Base-by-base conservation (phyloP, 257 asterid genomes). In the Coffea canephora region DNA sequence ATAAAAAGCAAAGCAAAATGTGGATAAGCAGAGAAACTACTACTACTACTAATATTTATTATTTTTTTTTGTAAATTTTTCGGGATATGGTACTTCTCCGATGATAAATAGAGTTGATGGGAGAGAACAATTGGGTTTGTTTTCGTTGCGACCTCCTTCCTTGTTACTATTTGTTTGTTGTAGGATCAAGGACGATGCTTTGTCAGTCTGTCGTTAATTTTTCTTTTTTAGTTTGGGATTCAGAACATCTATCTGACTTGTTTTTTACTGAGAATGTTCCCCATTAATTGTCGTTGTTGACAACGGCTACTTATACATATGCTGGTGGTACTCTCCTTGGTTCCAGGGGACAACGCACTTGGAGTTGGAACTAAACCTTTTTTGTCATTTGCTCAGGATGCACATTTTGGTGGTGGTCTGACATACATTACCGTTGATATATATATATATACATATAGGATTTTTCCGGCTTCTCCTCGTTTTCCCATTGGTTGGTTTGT, bases 21-120 rank as follows among this genome's bases (percentile, higher is more conserved):
- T 86, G 82, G 62, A 84, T 79, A 81, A 78, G 70, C 16, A 25
- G 43, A 55, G 27, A 50, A 69, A n/a, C 43, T 31, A 27, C 31
- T 52, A 27, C 6, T 27, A 27, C 27, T 31, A 31, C 34, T 31
- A 31, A 31, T 31, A 31, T 31, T 31, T 31, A 31, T 31, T 31
- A 31, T 31, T 31, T 49, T 5, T 3, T 48, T 12, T 41, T 45
- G 19, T 57, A 27, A 27, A 77, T 21, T 23, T 76, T 64, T 39
- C 5, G 23, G 46, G 31, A 41, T 48, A 11, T 23, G 39, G 39
- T 15, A 5, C 36, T 70, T 15, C 8, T 68, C 18, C 45, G 36
- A 71, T 45, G 39, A 71, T 71, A 25, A 8, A 25, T 25, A 21
- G 0, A 11, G 59, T 71, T 71, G 75, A 46, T 71, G 15, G 27